Evolutionary conservation across 2,329 filamentous ascomycete genomes (phyloP).

Genomic region (Talaromyces verruculosus): DNA sequence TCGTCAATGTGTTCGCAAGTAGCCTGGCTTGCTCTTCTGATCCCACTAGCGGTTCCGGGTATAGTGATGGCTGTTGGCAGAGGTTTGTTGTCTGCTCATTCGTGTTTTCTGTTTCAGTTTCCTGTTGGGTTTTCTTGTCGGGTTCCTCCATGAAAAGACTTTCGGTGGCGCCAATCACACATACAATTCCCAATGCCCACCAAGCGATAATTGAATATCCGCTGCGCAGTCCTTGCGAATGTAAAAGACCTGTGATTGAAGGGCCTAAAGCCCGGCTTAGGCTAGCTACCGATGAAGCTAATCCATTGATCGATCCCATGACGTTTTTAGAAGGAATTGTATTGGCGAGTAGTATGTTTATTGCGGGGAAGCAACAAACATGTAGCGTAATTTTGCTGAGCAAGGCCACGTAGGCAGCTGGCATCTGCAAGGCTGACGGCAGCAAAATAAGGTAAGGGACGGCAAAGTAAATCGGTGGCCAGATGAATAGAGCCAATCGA

Average conservation of each 20-base stretch:
- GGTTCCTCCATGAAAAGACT: constrained; percentile 74
- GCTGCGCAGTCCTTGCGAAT: constrained; percentile 72
- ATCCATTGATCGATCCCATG: constrained; percentile 88
- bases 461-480: constrained; percentile 82
- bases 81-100: constrained; percentile 30
- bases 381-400: constrained; percentile 92
- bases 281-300: constrained; percentile 87
- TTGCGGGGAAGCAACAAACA: constrained; percentile 86
- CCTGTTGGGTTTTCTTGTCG: constrained; percentile 38
- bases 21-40: constrained; percentile 17
- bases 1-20: constrained; percentile 5
- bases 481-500: constrained; percentile 74
- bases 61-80: constrained; percentile 1
- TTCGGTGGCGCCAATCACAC: constrained; percentile 70
- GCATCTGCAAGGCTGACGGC: constrained; percentile 67
- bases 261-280: constrained; percentile 85
- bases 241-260: constrained; percentile 80
- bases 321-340: constrained; percentile 79
- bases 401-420: constrained; percentile 73
- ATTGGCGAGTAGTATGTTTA: constrained; percentile 85
- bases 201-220: constrained; percentile 88
- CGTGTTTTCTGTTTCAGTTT: constrained; percentile 38
- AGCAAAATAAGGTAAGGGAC: constrained; percentile 88
- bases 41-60: neutral
- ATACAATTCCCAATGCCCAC: constrained; percentile 84